A percentile compares a stretch with the other conserved stretches of the same genome.
Evolutionary conservation across 352 stramenopile species (phyloP).

Genomic region (Globisporangium echinulatum): DNA sequence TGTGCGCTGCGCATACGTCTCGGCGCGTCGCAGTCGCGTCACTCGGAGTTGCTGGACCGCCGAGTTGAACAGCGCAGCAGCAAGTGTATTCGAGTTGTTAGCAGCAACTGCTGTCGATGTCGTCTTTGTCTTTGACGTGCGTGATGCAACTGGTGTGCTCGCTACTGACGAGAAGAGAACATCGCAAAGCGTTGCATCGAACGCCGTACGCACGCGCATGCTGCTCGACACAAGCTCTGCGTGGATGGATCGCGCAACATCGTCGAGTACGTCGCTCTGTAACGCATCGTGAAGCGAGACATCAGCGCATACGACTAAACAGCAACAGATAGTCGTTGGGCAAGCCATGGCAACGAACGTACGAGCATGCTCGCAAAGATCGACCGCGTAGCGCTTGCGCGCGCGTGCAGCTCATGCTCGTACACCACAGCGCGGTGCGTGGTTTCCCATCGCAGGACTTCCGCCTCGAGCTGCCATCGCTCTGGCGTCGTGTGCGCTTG

Average conservation of each 20-base stretch:
- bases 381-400: not conserved
- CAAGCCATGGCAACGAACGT: not conserved
- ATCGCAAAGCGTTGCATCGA: slow-evolving; percentile 10
- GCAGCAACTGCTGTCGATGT: not conserved
- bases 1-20: not conserved
- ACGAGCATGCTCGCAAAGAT: slow-evolving; percentile 20
- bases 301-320: no score
- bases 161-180: slow-evolving; percentile 17
- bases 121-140: not conserved
- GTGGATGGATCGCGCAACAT: slow-evolving; percentile 32
- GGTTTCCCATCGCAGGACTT: slow-evolving; percentile 20
- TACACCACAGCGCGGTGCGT: slow-evolving; percentile 18
- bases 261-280: slow-evolving; percentile 18
- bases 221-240: slow-evolving; percentile 24
- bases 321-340: no score
- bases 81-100: not conserved
- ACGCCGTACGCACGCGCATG: slow-evolving; percentile 14
- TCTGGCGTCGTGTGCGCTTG: slow-evolving; percentile 17
- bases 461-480: slow-evolving; percentile 20
- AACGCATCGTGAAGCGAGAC: no score
- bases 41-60: slow-evolving; percentile 5
- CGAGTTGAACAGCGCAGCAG: slow-evolving; percentile 1
- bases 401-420: slow-evolving; percentile 12
- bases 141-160: not conserved
- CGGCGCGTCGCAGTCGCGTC: not conserved